Base-by-base conservation (phyloP, 2,329 filamentous ascomycete genomes). In the Nigrospora oryzae region DNA sequence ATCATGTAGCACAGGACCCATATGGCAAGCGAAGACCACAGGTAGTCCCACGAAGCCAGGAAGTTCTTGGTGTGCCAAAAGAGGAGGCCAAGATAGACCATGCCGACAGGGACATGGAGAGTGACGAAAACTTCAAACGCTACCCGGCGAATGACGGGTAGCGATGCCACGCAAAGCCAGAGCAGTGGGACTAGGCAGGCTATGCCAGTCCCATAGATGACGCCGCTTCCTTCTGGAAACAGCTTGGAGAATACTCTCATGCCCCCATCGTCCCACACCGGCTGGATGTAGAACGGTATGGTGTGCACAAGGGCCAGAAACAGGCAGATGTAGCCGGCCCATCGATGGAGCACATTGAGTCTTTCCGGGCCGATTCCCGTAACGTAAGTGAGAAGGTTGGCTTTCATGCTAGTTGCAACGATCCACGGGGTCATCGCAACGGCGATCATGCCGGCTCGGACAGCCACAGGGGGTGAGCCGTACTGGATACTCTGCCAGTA, bases 11-110 rank as follows among this genome's bases (percentile, higher is more conserved):
- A 93, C 6, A 84, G 54, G 1, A 76, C 68, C 83, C 89, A 93
- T 50, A 96, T 88, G 37, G 69, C 86, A 19, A 90, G 65, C 0
- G 88, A 93, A 2, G 87, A 81, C 57, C 80, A 94, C 3, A 97
- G 77, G 58, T 96, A 97, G 57, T 79, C 73, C 90, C 90, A 96
- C 0, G 90, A 95, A 44, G 83, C 83, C 34, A 96, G 75, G 54
- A 86, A 95, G 64, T 96, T 95, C 64, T 90, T 86, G 56, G 87
- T 93, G 63, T 97, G 91, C 91, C 91, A 97, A 67, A 97, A 95
- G 28, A 97, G 74, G 61, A 95, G 77, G 2, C 76, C 90, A 7
- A 96, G 70, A 58, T 93, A 95, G 13, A 86, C 70, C 35, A 90
- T 77, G 1, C 88, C 84, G 11, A 89, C 84, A 0, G 91, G 89